Conservation (phyloP, 2,329 filamentous ascomycete species). For the Xylariales sp. region DNA sequence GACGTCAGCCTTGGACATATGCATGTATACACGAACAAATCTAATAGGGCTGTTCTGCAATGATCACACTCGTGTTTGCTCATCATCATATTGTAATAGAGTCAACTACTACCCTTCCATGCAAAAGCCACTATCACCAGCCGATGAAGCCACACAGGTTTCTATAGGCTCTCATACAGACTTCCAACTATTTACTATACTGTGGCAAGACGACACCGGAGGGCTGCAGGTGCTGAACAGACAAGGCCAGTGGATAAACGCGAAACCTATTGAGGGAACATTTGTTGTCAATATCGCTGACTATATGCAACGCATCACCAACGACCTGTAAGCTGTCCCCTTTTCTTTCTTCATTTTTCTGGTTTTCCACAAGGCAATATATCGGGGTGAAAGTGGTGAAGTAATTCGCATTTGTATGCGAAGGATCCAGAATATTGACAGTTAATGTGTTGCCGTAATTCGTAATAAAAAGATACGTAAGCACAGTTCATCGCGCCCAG, state of each 20-base stretch:
- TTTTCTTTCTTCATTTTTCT: too few relatives aligned
- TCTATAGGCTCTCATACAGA: constrained; percentile 43
- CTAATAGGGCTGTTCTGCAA: too few relatives aligned
- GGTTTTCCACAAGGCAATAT: too few relatives aligned
- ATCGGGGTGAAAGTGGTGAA: too few relatives aligned
- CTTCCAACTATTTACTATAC: constrained; percentile 42
- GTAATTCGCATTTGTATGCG: too few relatives aligned
- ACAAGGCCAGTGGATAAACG: constrained; percentile 38
- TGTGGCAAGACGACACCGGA: constrained; percentile 37
- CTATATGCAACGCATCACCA: constrained; percentile 35
- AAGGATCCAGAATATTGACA: too few relatives aligned
- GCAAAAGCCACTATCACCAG: constrained; percentile 13
- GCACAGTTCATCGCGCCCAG: constrained; percentile 34
- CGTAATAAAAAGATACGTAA: constrained; percentile 31
- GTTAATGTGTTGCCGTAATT: too few relatives aligned
- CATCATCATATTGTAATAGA: neutral
- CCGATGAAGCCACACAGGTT: constrained; percentile 15
- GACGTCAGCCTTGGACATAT: too few relatives aligned
- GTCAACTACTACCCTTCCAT: constrained; percentile 36
- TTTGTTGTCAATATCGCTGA: constrained; percentile 43
- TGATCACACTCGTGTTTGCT: too few relatives aligned
- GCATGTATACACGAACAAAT: too few relatives aligned
- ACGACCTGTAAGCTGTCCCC: constrained; percentile 19
- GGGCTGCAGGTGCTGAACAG: constrained; percentile 42
- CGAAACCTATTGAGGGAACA: constrained; percentile 34